phyloP scores from a whole-genome alignment of 1,284 basidiomycete species.

The Inonotus obliquus region DNA sequence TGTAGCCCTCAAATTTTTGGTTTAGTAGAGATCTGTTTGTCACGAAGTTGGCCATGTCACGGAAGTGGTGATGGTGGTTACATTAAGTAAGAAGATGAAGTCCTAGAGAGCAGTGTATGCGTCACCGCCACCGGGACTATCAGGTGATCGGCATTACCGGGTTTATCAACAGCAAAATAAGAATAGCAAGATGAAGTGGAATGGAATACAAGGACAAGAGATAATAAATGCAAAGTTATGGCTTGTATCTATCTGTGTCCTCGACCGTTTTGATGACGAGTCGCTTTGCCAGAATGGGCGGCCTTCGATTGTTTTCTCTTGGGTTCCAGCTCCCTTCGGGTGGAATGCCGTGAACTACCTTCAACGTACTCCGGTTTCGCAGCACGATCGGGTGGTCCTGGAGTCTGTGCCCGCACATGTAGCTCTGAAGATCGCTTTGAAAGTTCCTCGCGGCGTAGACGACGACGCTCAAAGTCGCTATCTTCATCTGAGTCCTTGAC shows the following conservation, averaged over 20 bases:
- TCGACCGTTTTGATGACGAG: neutral
- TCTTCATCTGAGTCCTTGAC: neutral
- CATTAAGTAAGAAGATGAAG: too few relatives aligned
- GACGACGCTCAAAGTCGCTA: slow-evolving; percentile 1
- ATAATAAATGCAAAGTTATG: neutral
- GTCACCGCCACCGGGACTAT: neutral
- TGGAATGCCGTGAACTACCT: neutral
- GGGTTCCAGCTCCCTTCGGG: neutral
- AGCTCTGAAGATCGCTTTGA: neutral
- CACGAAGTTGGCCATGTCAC: slow-evolving; percentile 27
- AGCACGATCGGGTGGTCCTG: slow-evolving; percentile 2
- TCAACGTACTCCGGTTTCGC: neutral
- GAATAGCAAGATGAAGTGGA: neutral
- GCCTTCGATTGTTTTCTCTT: neutral
- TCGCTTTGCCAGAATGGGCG: neutral
- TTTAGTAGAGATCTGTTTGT: slow-evolving; percentile 55
- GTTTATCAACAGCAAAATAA: neutral
- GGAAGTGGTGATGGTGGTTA: neutral
- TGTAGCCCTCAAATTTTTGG: slow-evolving; percentile 82
- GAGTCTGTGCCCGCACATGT: slow-evolving; percentile 6
- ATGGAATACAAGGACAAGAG: neutral
- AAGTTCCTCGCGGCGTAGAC: neutral
- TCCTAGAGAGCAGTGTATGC: neutral
- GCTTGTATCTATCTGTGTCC: neutral
- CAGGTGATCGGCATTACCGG: neutral